phyloP scores from a whole-genome alignment of 208 protist genomes.

The Naegleria lovaniensis region DNA sequence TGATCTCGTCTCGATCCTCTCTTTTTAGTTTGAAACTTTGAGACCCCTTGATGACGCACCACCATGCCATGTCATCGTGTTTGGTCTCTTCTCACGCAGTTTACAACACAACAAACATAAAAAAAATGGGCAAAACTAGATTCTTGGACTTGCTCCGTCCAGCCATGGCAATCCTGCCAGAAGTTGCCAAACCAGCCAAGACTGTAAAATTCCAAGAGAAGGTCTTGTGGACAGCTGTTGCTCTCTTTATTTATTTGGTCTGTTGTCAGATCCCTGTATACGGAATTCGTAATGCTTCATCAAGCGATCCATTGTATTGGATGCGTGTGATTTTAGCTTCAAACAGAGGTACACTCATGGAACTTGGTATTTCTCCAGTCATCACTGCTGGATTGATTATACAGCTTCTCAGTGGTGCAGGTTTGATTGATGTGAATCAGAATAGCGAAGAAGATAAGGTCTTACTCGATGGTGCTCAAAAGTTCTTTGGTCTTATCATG shows the following conservation, averaged over 20 bases:
- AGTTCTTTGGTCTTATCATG: constrained; percentile 94
- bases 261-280: constrained; percentile 98
- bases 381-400: constrained; percentile 96
- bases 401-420: constrained; percentile 90
- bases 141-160: constrained; percentile 2
- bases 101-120: background rate
- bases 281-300: constrained; percentile 80
- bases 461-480: constrained; percentile 93
- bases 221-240: constrained; percentile 93
- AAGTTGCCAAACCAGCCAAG: background rate
- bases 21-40: too few species aligned
- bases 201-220: constrained; percentile 82
- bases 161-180: constrained; percentile 21
- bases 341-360: constrained; percentile 98
- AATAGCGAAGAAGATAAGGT: constrained; percentile 85
- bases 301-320: constrained; percentile 98
- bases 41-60: too few species aligned
- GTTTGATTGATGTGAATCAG: constrained; percentile 91
- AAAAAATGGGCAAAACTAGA: constrained; percentile 3
- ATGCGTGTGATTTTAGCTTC: constrained; percentile 98
- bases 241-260: constrained; percentile 98
- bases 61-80: too few species aligned
- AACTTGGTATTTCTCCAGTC: constrained; percentile 94
- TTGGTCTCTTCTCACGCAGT: too few species aligned
- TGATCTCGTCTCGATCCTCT: too few species aligned